Conservation (phyloP, 495 filamentous ascomycete genomes). For the Penicillium pancosmium region DNA sequence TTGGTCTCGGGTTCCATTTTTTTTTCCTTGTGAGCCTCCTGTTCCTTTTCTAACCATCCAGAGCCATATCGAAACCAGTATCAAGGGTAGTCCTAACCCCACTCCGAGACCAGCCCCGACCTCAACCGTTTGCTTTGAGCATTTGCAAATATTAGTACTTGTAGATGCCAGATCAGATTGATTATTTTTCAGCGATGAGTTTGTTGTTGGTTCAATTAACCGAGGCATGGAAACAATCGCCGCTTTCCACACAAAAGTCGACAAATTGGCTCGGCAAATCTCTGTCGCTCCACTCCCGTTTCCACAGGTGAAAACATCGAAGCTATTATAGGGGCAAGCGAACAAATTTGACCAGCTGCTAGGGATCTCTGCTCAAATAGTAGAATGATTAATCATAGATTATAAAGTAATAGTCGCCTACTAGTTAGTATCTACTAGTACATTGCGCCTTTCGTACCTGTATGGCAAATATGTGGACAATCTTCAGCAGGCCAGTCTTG, state of each 20-base stretch:
- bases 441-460: not conserved
- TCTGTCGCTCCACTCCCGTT: not conserved
- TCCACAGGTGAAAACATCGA: not conserved
- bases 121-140: not conserved
- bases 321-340: not conserved
- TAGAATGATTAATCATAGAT: not conserved
- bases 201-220: not conserved
- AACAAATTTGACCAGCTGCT: not conserved
- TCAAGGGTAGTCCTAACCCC: not conserved
- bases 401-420: no score
- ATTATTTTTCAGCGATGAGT: not conserved
- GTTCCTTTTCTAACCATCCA: not conserved
- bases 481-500: not conserved
- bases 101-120: not conserved
- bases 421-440: no score
- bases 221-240: not conserved
- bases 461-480: not conserved
- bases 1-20: not conserved
- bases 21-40: not conserved
- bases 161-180: not conserved
- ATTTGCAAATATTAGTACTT: not conserved
- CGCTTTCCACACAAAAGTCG: not conserved
- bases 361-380: not conserved
- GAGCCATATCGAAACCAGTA: not conserved
- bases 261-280: not conserved